phyloP scores from a whole-genome alignment of 2,329 filamentous ascomycete species.

The Gaeumannomyces sp. region DNA sequence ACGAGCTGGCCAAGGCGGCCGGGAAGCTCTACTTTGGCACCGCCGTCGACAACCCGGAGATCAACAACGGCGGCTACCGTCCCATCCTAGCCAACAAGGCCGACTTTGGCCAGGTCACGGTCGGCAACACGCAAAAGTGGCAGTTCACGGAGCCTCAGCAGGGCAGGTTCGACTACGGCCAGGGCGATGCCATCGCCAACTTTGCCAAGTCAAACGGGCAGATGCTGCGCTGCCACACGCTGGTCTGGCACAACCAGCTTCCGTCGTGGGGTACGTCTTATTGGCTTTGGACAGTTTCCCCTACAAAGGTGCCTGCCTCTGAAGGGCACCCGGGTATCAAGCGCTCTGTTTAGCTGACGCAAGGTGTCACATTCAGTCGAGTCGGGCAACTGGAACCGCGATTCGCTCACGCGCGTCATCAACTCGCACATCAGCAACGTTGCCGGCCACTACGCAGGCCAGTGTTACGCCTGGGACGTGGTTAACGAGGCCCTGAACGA shows the following conservation, averaged over 20 bases:
- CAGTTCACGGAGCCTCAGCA: conserved; percentile 52
- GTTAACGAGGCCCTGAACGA: conserved; percentile 47
- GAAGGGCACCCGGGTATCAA: no score
- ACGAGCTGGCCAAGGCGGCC: conserved; percentile 47
- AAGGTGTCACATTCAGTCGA: not conserved
- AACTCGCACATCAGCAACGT: conserved; percentile 45
- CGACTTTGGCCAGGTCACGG: conserved; percentile 60
- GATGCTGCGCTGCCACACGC: conserved; percentile 56
- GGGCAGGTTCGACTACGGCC: conserved; percentile 50
- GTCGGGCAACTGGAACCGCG: conserved; percentile 38
- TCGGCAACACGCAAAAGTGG: conserved; percentile 61
- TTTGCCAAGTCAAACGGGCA: conserved; percentile 42
- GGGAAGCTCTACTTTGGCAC: conserved; percentile 59
- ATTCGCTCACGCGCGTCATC: conserved; percentile 42
- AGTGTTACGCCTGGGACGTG: conserved; percentile 48
- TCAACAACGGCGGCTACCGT: conserved; percentile 48
- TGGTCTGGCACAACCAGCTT: conserved; percentile 47
- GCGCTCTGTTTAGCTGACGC: no score
- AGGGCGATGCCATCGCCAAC: conserved; percentile 47
- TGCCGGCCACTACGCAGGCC: conserved; percentile 36
- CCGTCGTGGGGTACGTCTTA: conserved; percentile 38
- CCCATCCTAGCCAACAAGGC: conserved; percentile 45
- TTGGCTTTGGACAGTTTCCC: not conserved
- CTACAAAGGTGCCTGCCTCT: no score
- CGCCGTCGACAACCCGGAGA: conserved; percentile 53